These are phyloP conservation scores for Hymenoscyphus fraxineus DNA, from an alignment of 2,329 filamentous ascomycete genomes.

Conservation along the genomic window DNA sequence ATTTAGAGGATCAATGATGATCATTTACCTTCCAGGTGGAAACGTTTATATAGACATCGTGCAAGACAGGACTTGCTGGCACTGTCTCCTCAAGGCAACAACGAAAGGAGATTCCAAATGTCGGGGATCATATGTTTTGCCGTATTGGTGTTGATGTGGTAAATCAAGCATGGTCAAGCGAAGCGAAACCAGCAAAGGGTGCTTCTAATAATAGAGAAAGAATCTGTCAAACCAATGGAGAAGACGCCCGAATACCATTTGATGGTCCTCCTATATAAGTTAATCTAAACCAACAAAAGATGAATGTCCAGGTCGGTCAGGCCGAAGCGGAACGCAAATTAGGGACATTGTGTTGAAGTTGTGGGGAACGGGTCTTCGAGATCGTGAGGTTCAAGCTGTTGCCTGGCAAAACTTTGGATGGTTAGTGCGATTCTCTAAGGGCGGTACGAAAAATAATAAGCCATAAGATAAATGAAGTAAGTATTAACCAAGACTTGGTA, in stretches of 20 bases:
- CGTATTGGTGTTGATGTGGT: constrained; percentile 5
- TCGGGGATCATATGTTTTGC: constrained; percentile 9
- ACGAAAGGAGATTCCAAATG: constrained; percentile 4
- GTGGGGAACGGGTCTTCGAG: constrained; percentile 4
- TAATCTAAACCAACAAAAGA: constrained; percentile 14
- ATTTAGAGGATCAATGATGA: constrained; percentile 6
- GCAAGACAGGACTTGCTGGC: neutral
- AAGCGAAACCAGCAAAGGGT: neutral
- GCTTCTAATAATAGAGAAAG: constrained; percentile 9
- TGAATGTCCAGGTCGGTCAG: constrained; percentile 4
- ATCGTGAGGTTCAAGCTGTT: constrained; percentile 7
- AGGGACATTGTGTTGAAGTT: neutral
- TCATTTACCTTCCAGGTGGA: constrained; percentile 3
- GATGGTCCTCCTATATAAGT: constrained; percentile 10
- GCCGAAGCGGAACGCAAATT: constrained; percentile 7
- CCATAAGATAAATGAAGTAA: neutral
- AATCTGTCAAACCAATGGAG: constrained; percentile 6
- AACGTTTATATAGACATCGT: constrained; percentile 18
- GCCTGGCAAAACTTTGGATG: constrained; percentile 9
- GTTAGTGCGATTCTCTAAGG: neutral
- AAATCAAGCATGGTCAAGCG: constrained; percentile 2
- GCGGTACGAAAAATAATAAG: neutral
- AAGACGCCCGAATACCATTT: neutral
- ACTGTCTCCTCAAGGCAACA: constrained; percentile 4
- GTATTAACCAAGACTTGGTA: constrained; percentile 10